Evolutionary conservation across 352 stramenopile species (phyloP).

Genomic region (Phytopythium delawarense): DNA sequence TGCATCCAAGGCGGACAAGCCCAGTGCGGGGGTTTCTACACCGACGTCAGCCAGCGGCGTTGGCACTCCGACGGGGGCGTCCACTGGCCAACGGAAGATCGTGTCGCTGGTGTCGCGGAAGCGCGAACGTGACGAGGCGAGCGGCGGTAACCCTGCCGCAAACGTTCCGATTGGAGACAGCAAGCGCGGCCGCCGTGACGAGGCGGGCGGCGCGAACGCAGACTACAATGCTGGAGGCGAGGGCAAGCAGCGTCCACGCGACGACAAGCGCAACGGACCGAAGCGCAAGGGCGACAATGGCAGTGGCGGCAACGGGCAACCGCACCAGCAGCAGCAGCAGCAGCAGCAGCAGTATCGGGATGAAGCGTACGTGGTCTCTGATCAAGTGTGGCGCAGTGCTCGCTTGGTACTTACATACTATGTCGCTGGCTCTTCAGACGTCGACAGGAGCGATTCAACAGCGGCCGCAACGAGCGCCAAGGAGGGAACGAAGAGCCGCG

Average conservation of each 20-base stretch:
- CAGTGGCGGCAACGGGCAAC: conserved; percentile 14
- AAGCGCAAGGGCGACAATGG: conserved; percentile 32
- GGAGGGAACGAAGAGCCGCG: conserved; percentile 20
- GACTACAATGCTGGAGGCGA: conserved; percentile 7
- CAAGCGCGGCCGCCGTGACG: conserved; percentile 48
- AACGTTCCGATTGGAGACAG: conserved; percentile 18
- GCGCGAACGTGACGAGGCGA: conserved; percentile 47
- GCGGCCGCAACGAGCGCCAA: conserved; percentile 20
- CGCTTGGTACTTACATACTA: neutral
- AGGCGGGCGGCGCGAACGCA: conserved; percentile 4
- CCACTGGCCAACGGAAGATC: conserved; percentile 50
- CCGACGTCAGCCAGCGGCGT: neutral
- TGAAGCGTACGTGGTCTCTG: conserved; percentile 37
- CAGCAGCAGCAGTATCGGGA: conserved; percentile 30
- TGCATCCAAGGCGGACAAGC: neutral
- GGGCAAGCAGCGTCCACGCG: conserved; percentile 26
- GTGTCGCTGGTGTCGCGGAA: conserved; percentile 77
- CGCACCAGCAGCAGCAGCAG: conserved; percentile 22
- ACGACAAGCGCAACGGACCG: conserved; percentile 51
- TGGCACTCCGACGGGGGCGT: conserved; percentile 5
- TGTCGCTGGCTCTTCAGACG: neutral
- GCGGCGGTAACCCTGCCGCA: neutral
- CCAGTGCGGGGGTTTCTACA: neutral
- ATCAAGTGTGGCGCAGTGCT: neutral
- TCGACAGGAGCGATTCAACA: conserved; percentile 3